Percentiles rank a stretch among this genome's conserved stretches.
These are phyloP conservation scores for Fusarium austroafricanum DNA, from an alignment of 2,329 filamentous ascomycete species.

Conservation along the genomic window DNA sequence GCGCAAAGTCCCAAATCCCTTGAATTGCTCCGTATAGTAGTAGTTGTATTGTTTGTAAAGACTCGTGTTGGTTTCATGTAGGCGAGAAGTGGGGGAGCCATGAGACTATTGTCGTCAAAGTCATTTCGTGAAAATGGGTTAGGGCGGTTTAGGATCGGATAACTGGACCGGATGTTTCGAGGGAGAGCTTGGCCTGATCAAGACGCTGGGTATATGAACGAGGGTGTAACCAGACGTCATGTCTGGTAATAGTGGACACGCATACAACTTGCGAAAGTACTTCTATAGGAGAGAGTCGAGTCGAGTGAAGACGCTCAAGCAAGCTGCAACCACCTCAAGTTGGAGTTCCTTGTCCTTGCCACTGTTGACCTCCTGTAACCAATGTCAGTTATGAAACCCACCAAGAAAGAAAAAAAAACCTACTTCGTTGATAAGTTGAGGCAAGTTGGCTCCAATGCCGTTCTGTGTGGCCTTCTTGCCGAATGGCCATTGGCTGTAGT, in stretches of 20 bases:
- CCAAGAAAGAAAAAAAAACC: slow-evolving; percentile 24
- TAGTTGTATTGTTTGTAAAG: slow-evolving; percentile 18
- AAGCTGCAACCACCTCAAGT: slow-evolving; percentile 95
- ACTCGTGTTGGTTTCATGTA: slow-evolving; percentile 11
- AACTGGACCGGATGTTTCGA: slow-evolving; percentile 29
- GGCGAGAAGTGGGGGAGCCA: slow-evolving; percentile 11
- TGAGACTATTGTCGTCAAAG: slow-evolving; percentile 31
- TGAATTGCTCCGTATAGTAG: slow-evolving; percentile 33
- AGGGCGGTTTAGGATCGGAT: slow-evolving; percentile 26
- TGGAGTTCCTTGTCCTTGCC: slow-evolving; percentile 95
- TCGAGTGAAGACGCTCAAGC: slow-evolving; percentile 95
- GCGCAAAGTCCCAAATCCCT: slow-evolving; percentile 30
- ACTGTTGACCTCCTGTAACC: slow-evolving; percentile 76
- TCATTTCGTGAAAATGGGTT: slow-evolving; percentile 30
- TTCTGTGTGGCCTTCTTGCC: slow-evolving; percentile 81
- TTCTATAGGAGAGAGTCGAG: slow-evolving; percentile 91
- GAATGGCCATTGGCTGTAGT: slow-evolving; percentile 99
- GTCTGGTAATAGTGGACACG: slow-evolving; percentile 24
- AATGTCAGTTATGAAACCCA: slow-evolving; percentile 28
- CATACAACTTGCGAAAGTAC: slow-evolving; percentile 1
- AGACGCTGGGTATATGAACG: slow-evolving; percentile 37
- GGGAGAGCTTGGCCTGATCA: slow-evolving; percentile 31
- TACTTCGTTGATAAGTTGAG: slow-evolving; percentile 83
- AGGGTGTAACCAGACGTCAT: slow-evolving; percentile 25
- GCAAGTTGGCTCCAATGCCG: slow-evolving; percentile 92